Evolutionary conservation across 73 alveolate species (phyloP).

Genomic region (Stentor roeselii): DNA sequence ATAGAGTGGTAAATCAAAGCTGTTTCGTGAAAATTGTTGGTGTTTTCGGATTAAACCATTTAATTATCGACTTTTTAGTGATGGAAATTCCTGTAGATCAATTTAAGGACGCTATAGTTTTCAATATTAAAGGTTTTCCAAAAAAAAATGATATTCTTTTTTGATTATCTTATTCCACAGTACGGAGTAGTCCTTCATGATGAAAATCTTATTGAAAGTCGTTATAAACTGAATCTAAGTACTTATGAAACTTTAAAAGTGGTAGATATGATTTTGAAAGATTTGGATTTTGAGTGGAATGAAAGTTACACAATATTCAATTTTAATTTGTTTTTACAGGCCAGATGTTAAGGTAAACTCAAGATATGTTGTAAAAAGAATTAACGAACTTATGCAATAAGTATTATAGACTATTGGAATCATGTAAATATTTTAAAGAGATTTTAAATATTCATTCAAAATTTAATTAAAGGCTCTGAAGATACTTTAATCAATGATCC

Average conservation of each 20-base stretch:
- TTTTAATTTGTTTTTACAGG: no score
- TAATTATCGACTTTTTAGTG: background rate
- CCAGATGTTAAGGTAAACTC: background rate
- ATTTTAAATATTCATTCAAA: no score
- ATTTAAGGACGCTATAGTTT: background rate
- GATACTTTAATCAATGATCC: no score
- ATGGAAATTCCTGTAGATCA: constrained; percentile 1
- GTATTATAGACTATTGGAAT: background rate
- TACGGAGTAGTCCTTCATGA: background rate
- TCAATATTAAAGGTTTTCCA: constrained; percentile 3
- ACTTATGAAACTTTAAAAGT: background rate
- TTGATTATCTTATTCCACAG: background rate
- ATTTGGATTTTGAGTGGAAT: background rate
- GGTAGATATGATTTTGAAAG: background rate
- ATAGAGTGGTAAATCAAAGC: background rate
- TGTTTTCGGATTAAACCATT: background rate
- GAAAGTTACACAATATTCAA: background rate
- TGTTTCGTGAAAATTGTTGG: background rate
- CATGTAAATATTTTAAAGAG: no score
- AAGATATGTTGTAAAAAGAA: background rate
- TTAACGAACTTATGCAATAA: background rate
- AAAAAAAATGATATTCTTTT: background rate
- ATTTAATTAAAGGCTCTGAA: no score
- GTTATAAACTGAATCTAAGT: background rate
- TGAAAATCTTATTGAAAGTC: background rate